Percentiles rank a stretch among this genome's conserved stretches.
Evolutionary conservation across 2,329 filamentous ascomycete genomes (phyloP).

Genomic region (Pestalotiopsis sp.): DNA sequence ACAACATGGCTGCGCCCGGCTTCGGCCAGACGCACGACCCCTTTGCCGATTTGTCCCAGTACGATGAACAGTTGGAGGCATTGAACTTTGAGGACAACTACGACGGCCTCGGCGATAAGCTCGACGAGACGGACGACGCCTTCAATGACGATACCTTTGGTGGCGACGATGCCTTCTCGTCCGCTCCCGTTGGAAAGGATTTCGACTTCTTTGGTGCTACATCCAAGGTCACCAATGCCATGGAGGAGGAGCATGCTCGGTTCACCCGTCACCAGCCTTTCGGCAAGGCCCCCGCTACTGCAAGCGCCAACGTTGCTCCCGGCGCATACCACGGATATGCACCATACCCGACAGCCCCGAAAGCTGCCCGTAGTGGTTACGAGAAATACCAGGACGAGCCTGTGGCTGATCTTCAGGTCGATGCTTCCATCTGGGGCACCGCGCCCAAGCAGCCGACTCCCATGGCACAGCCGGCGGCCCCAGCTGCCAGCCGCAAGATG

Average conservation of each 20-base stretch:
- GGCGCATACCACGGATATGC: conserved; percentile 34
- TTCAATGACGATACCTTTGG: conserved; percentile 98
- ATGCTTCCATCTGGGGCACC: conserved; percentile 90
- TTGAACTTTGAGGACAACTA: conserved; percentile 95
- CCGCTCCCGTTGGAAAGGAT: conserved; percentile 75
- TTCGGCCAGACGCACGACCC: conserved; percentile 86
- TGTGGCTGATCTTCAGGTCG: conserved; percentile 87
- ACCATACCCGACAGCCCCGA: conserved; percentile 43
- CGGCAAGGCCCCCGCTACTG: conserved; percentile 40
- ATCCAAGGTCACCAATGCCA: conserved; percentile 80
- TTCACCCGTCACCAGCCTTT: conserved; percentile 75
- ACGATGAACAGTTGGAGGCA: conserved; percentile 60
- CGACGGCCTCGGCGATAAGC: conserved; percentile 87
- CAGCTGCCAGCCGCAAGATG: conserved; percentile 66
- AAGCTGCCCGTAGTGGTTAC: conserved; percentile 79
- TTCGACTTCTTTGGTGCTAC: conserved; percentile 98
- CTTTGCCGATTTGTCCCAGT: conserved; percentile 78
- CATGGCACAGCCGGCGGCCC: conserved; percentile 20
- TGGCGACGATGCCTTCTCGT: conserved; percentile 43
- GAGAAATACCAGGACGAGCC: conserved; percentile 89
- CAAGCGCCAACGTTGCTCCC: conserved; percentile 34
- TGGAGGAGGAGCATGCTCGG: conserved; percentile 88
- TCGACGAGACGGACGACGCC: conserved; percentile 89
- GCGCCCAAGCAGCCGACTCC: conserved; percentile 60
- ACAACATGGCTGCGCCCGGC: conserved; percentile 71